Base-by-base conservation (phyloP, 495 filamentous ascomycete species). In the Tuber brumale region DNA sequence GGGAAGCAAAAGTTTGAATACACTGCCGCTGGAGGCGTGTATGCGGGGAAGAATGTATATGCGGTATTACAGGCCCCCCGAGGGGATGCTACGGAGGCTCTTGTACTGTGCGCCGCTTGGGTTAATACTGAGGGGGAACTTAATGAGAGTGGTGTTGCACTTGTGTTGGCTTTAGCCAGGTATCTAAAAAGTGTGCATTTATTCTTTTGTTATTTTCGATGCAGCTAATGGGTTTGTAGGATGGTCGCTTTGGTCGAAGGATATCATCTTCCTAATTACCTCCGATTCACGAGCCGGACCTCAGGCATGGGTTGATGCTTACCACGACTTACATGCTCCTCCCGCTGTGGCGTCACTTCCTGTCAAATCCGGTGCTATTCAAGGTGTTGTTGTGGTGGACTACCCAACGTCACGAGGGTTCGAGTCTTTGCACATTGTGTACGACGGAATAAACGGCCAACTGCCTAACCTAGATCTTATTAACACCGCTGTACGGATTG, bases 241-340 rank as follows among this genome's bases (percentile, higher is more conserved):
- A 76, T 99, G 95, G 95, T 97, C 93, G 41, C 86, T 99, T 18
- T 99, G 95, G 95, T 97, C 94, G 51, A 99, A 99, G 85, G 95
- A 99, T 80, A 97, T 99, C 79, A 95, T 99, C 70, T 91, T 99
- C 84, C 84, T 99, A 12, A 88, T 98, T 72, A 90, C 95, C 1
- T 89, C 91, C 1, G 95, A 99, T 84, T 97, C 94, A 82, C 92
- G 90, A 74, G 90, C 93, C 27, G 95, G 94, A 5, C 93, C 94
- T 8, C 94, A 99, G 84, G 95, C 95, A 42, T 99, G 96, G 95
- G 92, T 97, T 39, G 94, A 97, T 80, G 96, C 96, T 4, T 99
- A 99, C 84, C 95, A 99, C 83, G 91, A 97, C 79, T 90, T 93
- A 61, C 93, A 97, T 79, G 84, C 88, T 48, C 87, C 91, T 1